phyloP scores from a whole-genome alignment of 2,329 filamentous ascomycete species.

The Bipolaris sorokiniana region DNA sequence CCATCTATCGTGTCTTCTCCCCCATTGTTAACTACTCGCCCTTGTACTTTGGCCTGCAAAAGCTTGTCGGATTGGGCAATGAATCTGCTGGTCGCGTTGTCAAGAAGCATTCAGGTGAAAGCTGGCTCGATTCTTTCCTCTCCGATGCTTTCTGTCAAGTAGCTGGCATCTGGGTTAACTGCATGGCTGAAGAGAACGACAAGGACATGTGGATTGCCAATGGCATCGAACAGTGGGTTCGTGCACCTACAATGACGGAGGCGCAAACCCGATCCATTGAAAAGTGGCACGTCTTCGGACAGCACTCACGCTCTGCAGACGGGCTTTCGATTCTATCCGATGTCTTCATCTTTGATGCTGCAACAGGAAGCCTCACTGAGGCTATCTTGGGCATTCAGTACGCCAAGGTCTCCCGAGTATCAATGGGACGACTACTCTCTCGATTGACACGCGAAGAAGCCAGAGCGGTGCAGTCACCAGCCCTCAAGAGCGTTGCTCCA shows the following conservation, averaged over 20 bases:
- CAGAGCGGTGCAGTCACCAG: background rate
- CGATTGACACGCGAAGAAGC: background rate
- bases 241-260: conserved; percentile 20
- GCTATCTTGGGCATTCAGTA: conserved; percentile 44
- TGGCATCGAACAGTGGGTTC: conserved; percentile 30
- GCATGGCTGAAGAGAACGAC: conserved; percentile 26
- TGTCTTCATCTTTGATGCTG: conserved; percentile 45
- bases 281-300: conserved; percentile 38
- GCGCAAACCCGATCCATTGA: conserved; percentile 9
- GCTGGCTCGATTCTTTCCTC: conserved; percentile 30
- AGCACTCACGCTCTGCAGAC: conserved; percentile 28
- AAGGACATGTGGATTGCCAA: conserved; percentile 42
- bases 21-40: conserved; percentile 47
- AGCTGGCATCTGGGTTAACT: conserved; percentile 41
- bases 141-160: conserved; percentile 45
- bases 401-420: conserved; percentile 27
- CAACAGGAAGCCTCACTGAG: conserved; percentile 31
- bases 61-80: conserved; percentile 14
- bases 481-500: background rate
- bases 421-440: conserved; percentile 18
- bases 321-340: conserved; percentile 34
- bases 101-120: conserved; percentile 23
- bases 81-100: conserved; percentile 22
- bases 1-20: conserved; percentile 50
- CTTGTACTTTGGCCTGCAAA: conserved; percentile 41